A percentile compares a stretch with the other conserved stretches of the same genome.
Evolutionary conservation across 768 basidiomycete species (phyloP).

Genomic region (Termitomyces sp.): DNA sequence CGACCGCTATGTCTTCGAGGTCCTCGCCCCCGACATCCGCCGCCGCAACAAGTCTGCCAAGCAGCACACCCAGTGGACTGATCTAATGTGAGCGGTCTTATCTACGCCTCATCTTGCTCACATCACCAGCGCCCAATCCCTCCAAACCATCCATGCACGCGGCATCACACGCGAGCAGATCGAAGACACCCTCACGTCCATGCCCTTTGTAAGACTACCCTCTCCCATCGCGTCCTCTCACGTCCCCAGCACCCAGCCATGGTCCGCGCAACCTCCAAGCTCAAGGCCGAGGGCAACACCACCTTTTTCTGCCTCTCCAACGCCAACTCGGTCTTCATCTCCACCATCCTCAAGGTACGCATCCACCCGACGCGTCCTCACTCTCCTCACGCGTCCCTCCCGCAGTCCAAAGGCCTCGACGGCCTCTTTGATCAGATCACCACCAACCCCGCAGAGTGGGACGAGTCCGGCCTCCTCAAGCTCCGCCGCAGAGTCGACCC

Average conservation of each 20-base stretch:
- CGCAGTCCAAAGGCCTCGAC: constrained; percentile 71
- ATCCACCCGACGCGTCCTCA: too few species aligned
- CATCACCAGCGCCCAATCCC: constrained; percentile 51
- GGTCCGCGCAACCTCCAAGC: constrained; percentile 76
- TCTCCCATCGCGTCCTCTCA: neutral
- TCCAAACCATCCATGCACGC: constrained; percentile 65
- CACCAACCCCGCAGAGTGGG: constrained; percentile 91
- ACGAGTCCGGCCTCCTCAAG: constrained; percentile 61
- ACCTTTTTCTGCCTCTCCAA: constrained; percentile 92
- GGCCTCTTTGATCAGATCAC: constrained; percentile 77
- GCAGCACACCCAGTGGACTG: constrained; percentile 78
- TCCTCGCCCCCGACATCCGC: constrained; percentile 80
- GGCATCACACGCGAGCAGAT: constrained; percentile 69
- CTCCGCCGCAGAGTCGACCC: constrained; percentile 76
- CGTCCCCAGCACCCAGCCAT: constrained; percentile 88
- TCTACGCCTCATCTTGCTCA: neutral
- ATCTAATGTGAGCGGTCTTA: constrained; percentile 68
- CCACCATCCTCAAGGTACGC: constrained; percentile 79
- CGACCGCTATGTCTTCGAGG: constrained; percentile 89
- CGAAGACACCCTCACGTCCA: constrained; percentile 65
- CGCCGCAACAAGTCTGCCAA: constrained; percentile 71
- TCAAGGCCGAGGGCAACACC: constrained; percentile 63
- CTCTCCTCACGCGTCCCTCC: neutral
- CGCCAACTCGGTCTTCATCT: constrained; percentile 88
- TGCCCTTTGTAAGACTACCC: constrained; percentile 72